A percentile compares a stretch with the other conserved stretches of the same genome.
phyloP scores from a whole-genome alignment of 2,329 filamentous ascomycete species.

The Intubia oerlemansii region DNA sequence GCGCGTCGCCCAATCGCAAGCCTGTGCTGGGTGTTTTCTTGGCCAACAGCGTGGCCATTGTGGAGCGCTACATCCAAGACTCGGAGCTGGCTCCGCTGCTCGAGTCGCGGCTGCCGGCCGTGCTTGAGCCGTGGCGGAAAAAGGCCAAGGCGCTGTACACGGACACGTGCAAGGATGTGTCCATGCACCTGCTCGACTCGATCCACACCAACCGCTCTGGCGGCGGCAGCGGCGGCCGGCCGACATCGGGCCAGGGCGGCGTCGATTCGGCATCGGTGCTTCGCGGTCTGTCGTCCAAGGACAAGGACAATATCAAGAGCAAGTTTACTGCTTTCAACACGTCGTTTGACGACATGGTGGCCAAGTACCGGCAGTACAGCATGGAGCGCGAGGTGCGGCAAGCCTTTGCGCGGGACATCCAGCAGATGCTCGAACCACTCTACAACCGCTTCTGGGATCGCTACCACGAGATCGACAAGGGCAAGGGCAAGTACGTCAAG shows the following conservation, averaged over 20 bases:
- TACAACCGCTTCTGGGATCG: constrained; percentile 93
- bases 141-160: constrained; percentile 65
- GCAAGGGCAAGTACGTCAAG: constrained; percentile 94
- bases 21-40: constrained; percentile 71
- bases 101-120: constrained; percentile 32
- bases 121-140: constrained; percentile 72
- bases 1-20: constrained; percentile 35
- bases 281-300: constrained; percentile 67
- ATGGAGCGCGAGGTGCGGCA: constrained; percentile 84
- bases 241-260: constrained; percentile 44
- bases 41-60: constrained; percentile 65
- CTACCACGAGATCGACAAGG: constrained; percentile 95
- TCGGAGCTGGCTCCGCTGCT: constrained; percentile 62
- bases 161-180: constrained; percentile 74
- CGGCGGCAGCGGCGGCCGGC: constrained; percentile 21
- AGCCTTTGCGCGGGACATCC: constrained; percentile 64
- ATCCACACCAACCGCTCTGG: constrained; percentile 68
- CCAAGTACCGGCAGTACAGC: constrained; percentile 57
- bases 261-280: constrained; percentile 67
- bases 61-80: constrained; percentile 65
- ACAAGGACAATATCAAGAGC: constrained; percentile 89
- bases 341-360: constrained; percentile 73
- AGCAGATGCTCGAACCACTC: constrained; percentile 78
- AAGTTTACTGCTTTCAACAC: constrained; percentile 88
- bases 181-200: constrained; percentile 67